phyloP scores from a whole-genome alignment of 495 filamentous ascomycete genomes.

The Parachaetomium inaequale region DNA sequence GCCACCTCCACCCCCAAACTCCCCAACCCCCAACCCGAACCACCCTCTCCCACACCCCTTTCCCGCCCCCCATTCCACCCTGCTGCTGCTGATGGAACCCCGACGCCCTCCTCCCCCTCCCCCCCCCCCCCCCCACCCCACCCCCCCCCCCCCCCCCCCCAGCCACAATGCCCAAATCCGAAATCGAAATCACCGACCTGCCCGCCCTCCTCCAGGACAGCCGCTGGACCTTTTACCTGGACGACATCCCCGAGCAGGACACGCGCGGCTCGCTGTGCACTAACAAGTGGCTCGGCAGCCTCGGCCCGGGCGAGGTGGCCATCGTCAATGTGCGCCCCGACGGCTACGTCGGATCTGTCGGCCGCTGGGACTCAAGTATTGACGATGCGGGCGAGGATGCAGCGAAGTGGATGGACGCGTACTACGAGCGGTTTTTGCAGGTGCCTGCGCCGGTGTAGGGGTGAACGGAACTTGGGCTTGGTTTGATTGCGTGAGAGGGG shows the following conservation, averaged over 20 bases:
- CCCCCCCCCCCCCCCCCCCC: no score
- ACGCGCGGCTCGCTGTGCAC: conserved; percentile 50
- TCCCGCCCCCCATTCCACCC: no score
- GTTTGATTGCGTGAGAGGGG: neutral
- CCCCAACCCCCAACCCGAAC: no score
- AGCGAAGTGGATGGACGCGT: conserved; percentile 55
- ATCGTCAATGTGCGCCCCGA: conserved; percentile 64
- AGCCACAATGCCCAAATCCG: conserved; percentile 53
- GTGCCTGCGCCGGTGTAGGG: conserved; percentile 26
- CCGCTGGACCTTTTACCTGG: conserved; percentile 67
- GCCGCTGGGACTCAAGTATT: conserved; percentile 48
- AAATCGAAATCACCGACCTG: conserved; percentile 60
- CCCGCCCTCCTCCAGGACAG: conserved; percentile 54
- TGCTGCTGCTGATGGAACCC: no score
- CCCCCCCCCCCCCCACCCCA: no score
- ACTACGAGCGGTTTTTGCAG: conserved; percentile 54
- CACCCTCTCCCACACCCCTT: no score
- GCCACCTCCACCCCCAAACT: no score
- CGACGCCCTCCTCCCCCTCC: no score
- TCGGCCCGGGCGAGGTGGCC: conserved; percentile 49
- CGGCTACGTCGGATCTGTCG: conserved; percentile 62
- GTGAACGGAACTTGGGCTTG: neutral
- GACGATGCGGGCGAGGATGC: conserved; percentile 45
- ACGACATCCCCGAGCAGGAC: conserved; percentile 51
- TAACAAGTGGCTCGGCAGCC: conserved; percentile 59